Base-by-base conservation (phyloP, 768 basidiomycete species). In the Dictyophora rubrovolvata region DNA sequence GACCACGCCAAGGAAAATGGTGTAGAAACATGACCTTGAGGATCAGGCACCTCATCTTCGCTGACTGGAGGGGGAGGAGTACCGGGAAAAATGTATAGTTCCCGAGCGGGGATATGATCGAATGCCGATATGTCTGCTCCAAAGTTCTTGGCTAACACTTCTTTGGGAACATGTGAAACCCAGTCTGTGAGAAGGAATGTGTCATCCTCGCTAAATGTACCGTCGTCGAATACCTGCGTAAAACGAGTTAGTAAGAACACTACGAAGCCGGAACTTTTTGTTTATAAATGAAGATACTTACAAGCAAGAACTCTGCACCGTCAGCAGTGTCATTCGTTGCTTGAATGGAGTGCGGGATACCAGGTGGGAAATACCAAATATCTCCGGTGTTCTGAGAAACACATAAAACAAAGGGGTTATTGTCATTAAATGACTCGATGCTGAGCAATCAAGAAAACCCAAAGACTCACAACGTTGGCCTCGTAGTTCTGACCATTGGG, bases 171-270 rank as follows among this genome's bases (percentile, higher is more conserved):
- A 63, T 86, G 85, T 2, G 84, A 74, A 21, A 86, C 71, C 83
- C 85, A 87, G 60, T 87, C 85, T 59, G 84, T 79, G 17, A 84
- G 69, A 47, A 79, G 71, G 65, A 85, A 84, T 1, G 83, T 84
- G 2, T 73, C 66, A 51, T 84, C 82, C 67, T 84, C 84, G 33
- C 74, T 77, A 63, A 84, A 84, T 11, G 66, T 47, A 53, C 74
- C 73, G 28, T 52, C 67, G 53, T 76, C 75, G 49, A 75, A 74
- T 48, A 76, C 60, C 17, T 59, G 50, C 1, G 2, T 12, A 33
- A 16, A 12, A 20, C 28, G 18, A 51, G 14, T 18, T 2, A 34
- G 8, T 34, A 8, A 48, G 47, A 3, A 3, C 6, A 8, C 9
- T 8, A 48, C 9, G 47, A 9, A 48, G 9, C n/a, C 21, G 9